Conservation (phyloP, 768 basidiomycete species). For the Tephrocybe sp. region DNA sequence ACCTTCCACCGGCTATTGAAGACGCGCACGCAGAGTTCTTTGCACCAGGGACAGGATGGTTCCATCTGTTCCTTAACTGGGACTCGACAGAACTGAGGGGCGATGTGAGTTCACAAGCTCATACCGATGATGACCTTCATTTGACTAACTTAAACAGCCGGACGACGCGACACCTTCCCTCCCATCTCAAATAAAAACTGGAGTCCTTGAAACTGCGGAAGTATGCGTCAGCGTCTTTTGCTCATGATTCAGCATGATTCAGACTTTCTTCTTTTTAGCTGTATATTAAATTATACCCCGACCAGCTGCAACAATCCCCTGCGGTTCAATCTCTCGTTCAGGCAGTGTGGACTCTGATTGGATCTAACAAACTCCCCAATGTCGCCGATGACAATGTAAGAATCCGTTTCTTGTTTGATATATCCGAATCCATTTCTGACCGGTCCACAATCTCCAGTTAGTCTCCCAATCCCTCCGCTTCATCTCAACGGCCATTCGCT, state of each 20-base stretch:
- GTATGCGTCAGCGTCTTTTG: conserved; percentile 32
- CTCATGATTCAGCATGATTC: background rate
- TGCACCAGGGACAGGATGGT: conserved; percentile 62
- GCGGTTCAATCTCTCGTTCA: conserved; percentile 77
- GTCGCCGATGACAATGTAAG: conserved; percentile 75
- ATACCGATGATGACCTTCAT: conserved; percentile 8
- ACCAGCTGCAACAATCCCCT: conserved; percentile 63
- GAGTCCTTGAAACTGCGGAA: conserved; percentile 89
- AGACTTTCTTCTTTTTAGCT: conserved; percentile 50
- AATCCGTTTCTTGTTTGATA: background rate
- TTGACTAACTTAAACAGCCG: conserved; percentile 39
- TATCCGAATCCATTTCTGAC: background rate
- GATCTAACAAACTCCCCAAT: conserved; percentile 64
- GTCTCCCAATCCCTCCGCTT: conserved; percentile 91
- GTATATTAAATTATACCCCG: conserved; percentile 81
- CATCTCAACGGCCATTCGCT: conserved; percentile 89
- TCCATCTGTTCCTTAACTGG: conserved; percentile 83
- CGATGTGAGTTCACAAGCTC: conserved; percentile 52
- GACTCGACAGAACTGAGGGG: conserved; percentile 65
- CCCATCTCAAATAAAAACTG: conserved; percentile 88
- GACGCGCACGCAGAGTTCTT: conserved; percentile 87
- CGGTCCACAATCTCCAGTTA: conserved; percentile 47
- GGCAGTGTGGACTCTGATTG: conserved; percentile 88
- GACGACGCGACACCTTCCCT: conserved; percentile 84
- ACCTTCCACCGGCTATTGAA: conserved; percentile 92